Evolutionary conservation across 805 yeast species (phyloP), one percentile per base, ranked within the genome.

Genomic region (Ogataea zsoltii): DNA sequence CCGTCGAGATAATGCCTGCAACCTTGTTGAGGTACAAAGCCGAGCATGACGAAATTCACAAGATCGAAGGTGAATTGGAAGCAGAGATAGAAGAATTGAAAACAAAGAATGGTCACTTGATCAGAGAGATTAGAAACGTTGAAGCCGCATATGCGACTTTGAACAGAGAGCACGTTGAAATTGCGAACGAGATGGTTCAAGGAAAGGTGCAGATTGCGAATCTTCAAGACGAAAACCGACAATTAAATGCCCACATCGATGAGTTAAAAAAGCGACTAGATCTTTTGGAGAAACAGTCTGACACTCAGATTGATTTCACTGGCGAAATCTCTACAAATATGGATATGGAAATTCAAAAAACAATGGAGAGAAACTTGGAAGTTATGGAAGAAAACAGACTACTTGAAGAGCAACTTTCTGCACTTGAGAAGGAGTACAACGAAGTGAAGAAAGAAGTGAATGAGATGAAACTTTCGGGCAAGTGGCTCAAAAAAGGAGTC

Each of bases 151-250:
- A 83, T 58, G 79, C 84, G 3, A 69, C 79, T 2, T 69, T 92
- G 48, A 89, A 88, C 60, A 74, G 79, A 49, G 97, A 91, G 58
- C 97, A 94, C 64, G 79, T 90, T 23, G 85, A 80, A 44, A 79
- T 90, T 31, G 96, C 96, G 3, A 92, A 91, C 66, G 88, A 83
- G 53, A 80, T 94, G 82, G 89, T 92, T 28, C 80, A 80, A 51
- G 84, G 87, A 32, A 83, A 94, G 58, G 78, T 91, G 33, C 77
- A 73, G 43, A 72, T 86, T 19, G 96, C 95, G 2, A 83, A 85
- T 28, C 63, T 92, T 19, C 71, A 76, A 40, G 92, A 88, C 55
- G 96, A 88, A 48, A 87, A 88, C 49, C 75, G 70, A 19, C 87
- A 82, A 36, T 67, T 90, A 40, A 62, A 68, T 21, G 60, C 63